Conservation (phyloP, 768 basidiomycete genomes). For the Suillus paluster region DNA sequence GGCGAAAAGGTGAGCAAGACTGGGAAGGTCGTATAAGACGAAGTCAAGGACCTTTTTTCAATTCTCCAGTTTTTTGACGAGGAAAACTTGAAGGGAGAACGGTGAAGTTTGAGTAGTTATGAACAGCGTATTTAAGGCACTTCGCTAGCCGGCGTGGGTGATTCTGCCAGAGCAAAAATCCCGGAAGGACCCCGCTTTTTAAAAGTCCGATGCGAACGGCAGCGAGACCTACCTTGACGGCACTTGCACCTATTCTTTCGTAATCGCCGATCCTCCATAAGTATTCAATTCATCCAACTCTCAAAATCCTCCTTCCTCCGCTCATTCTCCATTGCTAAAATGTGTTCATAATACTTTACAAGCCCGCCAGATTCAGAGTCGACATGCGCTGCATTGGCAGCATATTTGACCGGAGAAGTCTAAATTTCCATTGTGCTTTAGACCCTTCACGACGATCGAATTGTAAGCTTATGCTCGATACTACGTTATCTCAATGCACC, state of each 20-base stretch:
- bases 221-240: neutral
- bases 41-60: constrained; percentile 49
- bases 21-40: constrained; percentile 19
- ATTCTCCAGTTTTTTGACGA: constrained; percentile 35
- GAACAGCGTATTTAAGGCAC: constrained; percentile 46
- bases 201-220: constrained; percentile 32
- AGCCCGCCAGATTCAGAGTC: neutral
- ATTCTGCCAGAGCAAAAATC: constrained; percentile 33
- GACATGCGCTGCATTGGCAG: neutral
- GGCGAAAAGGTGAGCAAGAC: constrained; percentile 20
- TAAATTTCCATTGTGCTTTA: neutral
- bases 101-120: constrained; percentile 32
- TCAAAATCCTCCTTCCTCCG: neutral
- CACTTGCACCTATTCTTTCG: constrained; percentile 16
- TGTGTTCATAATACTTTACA: neutral
- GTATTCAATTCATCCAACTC: neutral
- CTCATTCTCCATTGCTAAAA: neutral
- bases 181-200: constrained; percentile 39
- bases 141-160: constrained; percentile 42
- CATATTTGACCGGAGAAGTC: too few relatives aligned
- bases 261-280: constrained; percentile 29
- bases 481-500: neutral
- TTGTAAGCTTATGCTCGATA: neutral
- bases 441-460: constrained; percentile 8
- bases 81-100: constrained; percentile 35